Evolutionary conservation across 495 filamentous ascomycete species (phyloP).

Genomic region (Daldinia loculata): DNA sequence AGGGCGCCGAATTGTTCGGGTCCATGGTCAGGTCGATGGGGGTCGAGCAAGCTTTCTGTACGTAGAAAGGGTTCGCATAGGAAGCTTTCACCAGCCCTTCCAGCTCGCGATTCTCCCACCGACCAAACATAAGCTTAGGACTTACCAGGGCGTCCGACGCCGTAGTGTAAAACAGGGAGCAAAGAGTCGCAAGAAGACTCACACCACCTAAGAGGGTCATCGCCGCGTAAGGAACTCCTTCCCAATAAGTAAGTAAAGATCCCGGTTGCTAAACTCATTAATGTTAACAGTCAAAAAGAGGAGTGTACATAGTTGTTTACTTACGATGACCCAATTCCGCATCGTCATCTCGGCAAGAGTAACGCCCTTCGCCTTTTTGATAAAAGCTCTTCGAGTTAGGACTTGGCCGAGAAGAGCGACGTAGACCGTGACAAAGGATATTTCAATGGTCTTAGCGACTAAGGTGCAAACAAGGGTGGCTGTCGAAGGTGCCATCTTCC

Average conservation of each 20-base stretch:
- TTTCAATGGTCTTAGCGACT: conserved; percentile 77
- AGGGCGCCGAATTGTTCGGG: conserved; percentile 46
- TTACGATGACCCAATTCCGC: conserved; percentile 61
- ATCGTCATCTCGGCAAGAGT: conserved; percentile 77
- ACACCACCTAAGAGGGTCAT: conserved; percentile 66
- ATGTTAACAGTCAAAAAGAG: not conserved
- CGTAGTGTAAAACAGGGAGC: conserved; percentile 75
- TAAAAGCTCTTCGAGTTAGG: conserved; percentile 69
- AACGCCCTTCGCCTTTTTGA: conserved; percentile 64
- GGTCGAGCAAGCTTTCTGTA: conserved; percentile 63
- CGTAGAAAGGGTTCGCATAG: conserved; percentile 67
- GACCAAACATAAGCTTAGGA: conserved; percentile 68
- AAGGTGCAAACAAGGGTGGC: conserved; percentile 69
- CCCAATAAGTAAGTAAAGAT: conserved; percentile 71
- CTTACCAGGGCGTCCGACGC: conserved; percentile 75
- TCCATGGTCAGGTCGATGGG: conserved; percentile 60
- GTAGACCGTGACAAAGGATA: conserved; percentile 79
- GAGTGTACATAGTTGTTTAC: conserved; percentile 13
- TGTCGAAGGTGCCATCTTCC: conserved; percentile 60
- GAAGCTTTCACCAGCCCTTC: conserved; percentile 62
- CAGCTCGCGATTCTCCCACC: conserved; percentile 54
- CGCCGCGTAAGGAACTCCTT: conserved; percentile 67
- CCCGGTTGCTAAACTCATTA: conserved; percentile 53
- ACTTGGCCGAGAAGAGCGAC: conserved; percentile 78
- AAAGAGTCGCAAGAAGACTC: conserved; percentile 65